These are phyloP conservation scores for Lipomyces yarrowii DNA, from an alignment of 1,139 yeast species.

Conservation along the genomic window DNA sequence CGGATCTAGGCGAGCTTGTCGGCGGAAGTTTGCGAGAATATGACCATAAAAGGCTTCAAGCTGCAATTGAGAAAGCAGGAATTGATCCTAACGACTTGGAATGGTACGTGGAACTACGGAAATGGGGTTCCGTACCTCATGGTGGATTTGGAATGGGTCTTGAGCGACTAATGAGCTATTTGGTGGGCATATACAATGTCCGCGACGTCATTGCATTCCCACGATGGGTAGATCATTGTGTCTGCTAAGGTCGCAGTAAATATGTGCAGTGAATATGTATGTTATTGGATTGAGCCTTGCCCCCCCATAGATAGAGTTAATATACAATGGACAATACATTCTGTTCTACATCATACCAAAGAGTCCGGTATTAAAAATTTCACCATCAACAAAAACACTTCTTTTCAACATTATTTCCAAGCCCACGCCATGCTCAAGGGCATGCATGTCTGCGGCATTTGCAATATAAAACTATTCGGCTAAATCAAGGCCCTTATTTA, in stretches of 20 bases:
- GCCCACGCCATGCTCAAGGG: neutral
- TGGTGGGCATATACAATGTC: conserved; percentile 72
- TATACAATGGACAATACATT: neutral
- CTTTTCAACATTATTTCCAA: neutral
- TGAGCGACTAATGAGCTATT: conserved; percentile 76
- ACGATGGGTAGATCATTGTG: conserved; percentile 53
- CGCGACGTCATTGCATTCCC: conserved; percentile 89
- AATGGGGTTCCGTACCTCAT: conserved; percentile 84
- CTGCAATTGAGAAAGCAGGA: conserved; percentile 50
- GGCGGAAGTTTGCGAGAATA: conserved; percentile 96
- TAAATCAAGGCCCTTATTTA: conserved; percentile 50
- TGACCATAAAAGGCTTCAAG: conserved; percentile 50
- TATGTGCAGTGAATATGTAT: neutral
- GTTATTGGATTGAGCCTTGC: neutral
- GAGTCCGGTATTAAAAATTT: neutral
- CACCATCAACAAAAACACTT: neutral
- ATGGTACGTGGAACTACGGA: conserved; percentile 80
- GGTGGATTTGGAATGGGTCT: conserved; percentile 98
- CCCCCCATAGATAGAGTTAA: neutral
- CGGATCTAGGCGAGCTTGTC: conserved; percentile 92
- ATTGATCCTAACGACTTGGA: conserved; percentile 52
- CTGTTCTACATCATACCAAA: neutral
- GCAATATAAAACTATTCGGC: neutral
- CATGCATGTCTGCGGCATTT: neutral
- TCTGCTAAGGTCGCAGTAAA: conserved; percentile 45